Conservation (phyloP, 1,284 basidiomycete genomes). For the Trichosporon inkin region DNA sequence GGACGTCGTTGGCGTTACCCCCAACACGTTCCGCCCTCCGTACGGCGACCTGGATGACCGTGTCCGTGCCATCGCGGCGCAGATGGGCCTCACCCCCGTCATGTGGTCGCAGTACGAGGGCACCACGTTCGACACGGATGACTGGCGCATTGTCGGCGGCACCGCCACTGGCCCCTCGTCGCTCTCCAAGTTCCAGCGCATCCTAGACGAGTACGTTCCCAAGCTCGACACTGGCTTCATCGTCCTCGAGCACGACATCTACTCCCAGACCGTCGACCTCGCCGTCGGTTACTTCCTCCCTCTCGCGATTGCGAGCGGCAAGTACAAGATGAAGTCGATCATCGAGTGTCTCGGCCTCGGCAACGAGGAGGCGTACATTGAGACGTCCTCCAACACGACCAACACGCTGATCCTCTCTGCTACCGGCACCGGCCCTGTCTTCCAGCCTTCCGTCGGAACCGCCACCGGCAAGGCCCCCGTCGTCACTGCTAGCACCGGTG, state of each 20-base stretch:
- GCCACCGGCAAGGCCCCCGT: slow-evolving; percentile 28
- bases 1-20: slow-evolving; percentile 70
- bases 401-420: slow-evolving; percentile 35
- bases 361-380: slow-evolving; percentile 48
- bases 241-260: slow-evolving; percentile 83
- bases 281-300: slow-evolving; percentile 82
- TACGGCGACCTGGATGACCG: slow-evolving; percentile 51
- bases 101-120: slow-evolving; percentile 45
- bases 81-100: slow-evolving; percentile 48
- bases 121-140: slow-evolving; percentile 68
- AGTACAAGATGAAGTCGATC: slow-evolving; percentile 55
- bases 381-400: slow-evolving; percentile 48
- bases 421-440: slow-evolving; percentile 20
- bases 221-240: slow-evolving; percentile 64
- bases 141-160: slow-evolving; percentile 78
- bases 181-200: slow-evolving; percentile 52
- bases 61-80: slow-evolving; percentile 31
- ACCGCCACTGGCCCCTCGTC: slow-evolving; percentile 60
- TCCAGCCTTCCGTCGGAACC: slow-evolving; percentile 39
- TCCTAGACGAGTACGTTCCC: slow-evolving; percentile 46
- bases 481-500: not conserved
- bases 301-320: slow-evolving; percentile 60
- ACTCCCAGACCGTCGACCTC: slow-evolving; percentile 77
- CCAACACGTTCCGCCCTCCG: slow-evolving; percentile 70
- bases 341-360: slow-evolving; percentile 60